Evolutionary conservation across 192 early-diverging fungal genomes (phyloP), one percentile per base, ranked within the genome.

Genomic region (Gryganskiella cystojenkinii): DNA sequence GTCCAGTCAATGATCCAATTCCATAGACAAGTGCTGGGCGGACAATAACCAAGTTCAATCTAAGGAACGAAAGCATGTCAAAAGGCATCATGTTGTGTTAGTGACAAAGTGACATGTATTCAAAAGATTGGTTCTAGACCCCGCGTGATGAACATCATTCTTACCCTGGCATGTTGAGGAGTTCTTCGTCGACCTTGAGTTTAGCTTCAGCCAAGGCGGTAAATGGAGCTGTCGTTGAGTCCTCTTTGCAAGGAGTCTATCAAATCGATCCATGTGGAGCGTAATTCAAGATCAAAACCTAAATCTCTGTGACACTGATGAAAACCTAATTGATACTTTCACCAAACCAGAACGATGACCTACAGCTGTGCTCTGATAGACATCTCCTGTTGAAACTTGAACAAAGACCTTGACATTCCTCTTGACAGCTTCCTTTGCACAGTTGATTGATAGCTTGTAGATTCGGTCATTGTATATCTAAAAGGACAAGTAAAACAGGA

Each of bases 11-110:
- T 61, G 97, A 95, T n/a, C 90, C 90, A 8, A 89, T 85, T 2
- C 97, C 97, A 67, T 98, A 99, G 27, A 96, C 88, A 10, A 95
- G 80, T 33, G 95, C 91, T 20, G 95, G 95, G 19, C 97, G 84
- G 45, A 99, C 58, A 42, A 99, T 90, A 8, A 97, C 88, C 24
- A 94, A 71, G 45, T 95, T 91, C 45, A 97, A 83, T 13, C 90
- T 90, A 61, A 33, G 4, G n/a, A 70, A 34, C 19, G 45, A 56
- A 19, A 13, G 10, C 13, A 46, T 15, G 4, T n/a, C n/a, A n/a
- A n/a, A 28, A 31, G 27, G 17, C 24, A 25, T 25, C 42, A 40
- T 20, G 27, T n/a, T 37, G 10, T 57, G 31, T 40, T 22, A 43
- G 24, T 0, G 19, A 17, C 43, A 60, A 54, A 28, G 50, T 17